Evolutionary conservation across 2,329 filamentous ascomycete genomes (phyloP).

Genomic region (Davidsoniella virescens): DNA sequence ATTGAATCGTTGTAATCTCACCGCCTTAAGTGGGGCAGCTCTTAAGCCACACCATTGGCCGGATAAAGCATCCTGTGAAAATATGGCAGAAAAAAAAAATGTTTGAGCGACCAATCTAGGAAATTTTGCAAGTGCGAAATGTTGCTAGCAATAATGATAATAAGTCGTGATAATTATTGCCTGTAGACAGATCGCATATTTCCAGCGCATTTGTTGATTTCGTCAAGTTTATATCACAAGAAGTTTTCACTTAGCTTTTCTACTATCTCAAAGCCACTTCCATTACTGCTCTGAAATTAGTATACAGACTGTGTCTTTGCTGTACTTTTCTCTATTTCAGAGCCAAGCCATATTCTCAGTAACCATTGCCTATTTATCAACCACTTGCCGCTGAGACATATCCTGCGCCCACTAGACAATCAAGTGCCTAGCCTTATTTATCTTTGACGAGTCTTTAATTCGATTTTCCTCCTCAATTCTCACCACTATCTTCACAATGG

Average conservation of each 20-base stretch:
- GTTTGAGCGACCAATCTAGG: conserved; percentile 12
- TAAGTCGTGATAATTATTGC: conserved; percentile 1
- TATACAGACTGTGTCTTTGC: too few relatives aligned
- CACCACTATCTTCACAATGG: conserved; percentile 8
- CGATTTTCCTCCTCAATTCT: background rate
- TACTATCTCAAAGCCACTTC: too few relatives aligned
- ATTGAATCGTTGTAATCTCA: background rate
- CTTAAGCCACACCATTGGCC: conserved; percentile 3
- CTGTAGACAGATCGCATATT: too few relatives aligned
- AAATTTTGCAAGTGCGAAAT: conserved; percentile 9
- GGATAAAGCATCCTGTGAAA: conserved; percentile 1
- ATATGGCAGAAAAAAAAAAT: conserved; percentile 14
- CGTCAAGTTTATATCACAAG: too few relatives aligned
- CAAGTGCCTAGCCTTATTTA: background rate
- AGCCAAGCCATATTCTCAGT: too few relatives aligned
- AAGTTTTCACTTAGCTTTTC: too few relatives aligned
- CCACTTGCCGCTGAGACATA: background rate
- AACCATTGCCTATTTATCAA: background rate
- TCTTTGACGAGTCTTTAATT: background rate
- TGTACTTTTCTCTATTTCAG: background rate
- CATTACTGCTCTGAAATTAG: too few relatives aligned
- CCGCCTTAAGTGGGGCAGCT: conserved; percentile 6
- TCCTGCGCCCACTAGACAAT: background rate
- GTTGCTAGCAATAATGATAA: too few relatives aligned
- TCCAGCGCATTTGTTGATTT: too few relatives aligned